Conservation (phyloP, 1,139 yeast genomes). For the Saccharomycopsis hybrid region DNA sequence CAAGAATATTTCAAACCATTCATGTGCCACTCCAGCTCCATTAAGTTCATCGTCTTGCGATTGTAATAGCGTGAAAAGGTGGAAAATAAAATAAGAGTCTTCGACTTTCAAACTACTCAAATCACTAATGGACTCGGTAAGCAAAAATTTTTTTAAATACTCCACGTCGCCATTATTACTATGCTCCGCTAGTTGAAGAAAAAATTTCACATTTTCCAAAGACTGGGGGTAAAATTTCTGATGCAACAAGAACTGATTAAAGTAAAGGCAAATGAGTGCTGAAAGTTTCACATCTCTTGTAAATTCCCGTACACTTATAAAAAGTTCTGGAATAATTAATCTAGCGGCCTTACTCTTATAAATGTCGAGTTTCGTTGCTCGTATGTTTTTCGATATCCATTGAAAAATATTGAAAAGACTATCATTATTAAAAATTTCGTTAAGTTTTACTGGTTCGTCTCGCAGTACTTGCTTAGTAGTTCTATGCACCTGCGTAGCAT, state of each 20-base stretch:
- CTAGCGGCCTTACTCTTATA: background rate
- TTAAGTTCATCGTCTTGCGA: background rate
- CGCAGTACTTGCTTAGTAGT: background rate
- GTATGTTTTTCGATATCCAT: slow-evolving; percentile 1
- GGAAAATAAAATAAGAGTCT: background rate
- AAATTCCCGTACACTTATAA: background rate
- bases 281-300: background rate
- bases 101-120: background rate
- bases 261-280: background rate
- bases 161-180: no score
- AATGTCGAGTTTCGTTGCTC: no score
- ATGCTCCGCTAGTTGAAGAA: no score
- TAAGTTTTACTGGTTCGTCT: slow-evolving; percentile 6
- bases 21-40: no score
- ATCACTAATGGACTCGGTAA: background rate
- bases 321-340: slow-evolving; percentile 3
- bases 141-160: background rate
- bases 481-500: background rate
- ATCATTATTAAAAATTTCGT: slow-evolving; percentile 6
- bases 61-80: background rate
- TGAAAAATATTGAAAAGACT: background rate
- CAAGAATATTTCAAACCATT: background rate
- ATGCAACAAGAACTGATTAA: slow-evolving; percentile 4
- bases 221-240: slow-evolving; percentile 6
- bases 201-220: slow-evolving; percentile 1